Evolutionary conservation across 78 protist species (phyloP).

Genomic region (Dictyostelium citrinum): DNA sequence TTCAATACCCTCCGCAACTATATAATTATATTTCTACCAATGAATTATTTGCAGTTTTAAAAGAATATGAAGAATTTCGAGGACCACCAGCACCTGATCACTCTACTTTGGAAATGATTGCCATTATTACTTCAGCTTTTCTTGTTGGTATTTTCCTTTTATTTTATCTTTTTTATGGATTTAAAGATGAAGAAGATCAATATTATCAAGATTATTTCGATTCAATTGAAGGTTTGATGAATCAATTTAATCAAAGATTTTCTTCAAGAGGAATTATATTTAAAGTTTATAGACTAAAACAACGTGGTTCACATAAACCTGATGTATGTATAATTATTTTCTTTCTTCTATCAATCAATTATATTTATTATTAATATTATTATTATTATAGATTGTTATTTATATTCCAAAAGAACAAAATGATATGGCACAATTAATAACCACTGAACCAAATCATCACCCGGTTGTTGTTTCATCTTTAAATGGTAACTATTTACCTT

Average conservation of each 20-base stretch:
- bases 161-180: neutral
- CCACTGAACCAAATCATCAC: neutral
- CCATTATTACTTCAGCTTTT: neutral
- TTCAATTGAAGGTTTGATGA: neutral
- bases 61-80: neutral
- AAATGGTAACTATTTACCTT: neutral
- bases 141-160: neutral
- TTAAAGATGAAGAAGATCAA: neutral
- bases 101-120: neutral
- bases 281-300: neutral
- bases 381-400: neutral
- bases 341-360: too few relatives aligned
- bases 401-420: neutral
- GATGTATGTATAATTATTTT: neutral
- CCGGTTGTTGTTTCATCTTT: neutral
- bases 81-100: neutral
- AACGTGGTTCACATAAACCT: neutral
- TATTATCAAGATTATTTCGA: neutral
- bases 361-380: too few relatives aligned
- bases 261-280: neutral
- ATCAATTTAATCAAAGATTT: neutral
- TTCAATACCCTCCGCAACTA: neutral
- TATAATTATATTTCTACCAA: neutral
- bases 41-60: neutral
- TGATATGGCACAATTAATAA: neutral